Evolutionary conservation across 768 basidiomycete genomes (phyloP), one percentile per base, ranked within the genome.

Genomic region (Lentinula sp.): DNA sequence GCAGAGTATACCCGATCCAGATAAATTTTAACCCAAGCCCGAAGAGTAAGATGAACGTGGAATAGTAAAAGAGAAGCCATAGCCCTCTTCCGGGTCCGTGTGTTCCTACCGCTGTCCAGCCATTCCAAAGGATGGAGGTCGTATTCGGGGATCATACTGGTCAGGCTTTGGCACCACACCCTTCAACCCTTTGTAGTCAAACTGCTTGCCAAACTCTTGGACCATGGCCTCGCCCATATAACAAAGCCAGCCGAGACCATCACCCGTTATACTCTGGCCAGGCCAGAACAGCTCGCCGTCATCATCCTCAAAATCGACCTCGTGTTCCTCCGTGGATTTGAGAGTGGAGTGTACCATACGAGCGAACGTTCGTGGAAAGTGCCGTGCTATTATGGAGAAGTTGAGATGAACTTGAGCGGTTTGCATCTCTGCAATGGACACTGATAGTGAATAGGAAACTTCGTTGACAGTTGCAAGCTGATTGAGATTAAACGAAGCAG

Each of bases 211-310:
- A 66, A 90, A 88, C 68, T 93, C 91, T 66, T 82, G 85, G 68
- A 93, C 84, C 91, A 93, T 93, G 43, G 90, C 86, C 69, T 87
- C 89, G 66, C 90, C 90, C 84, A 93, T 87, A 33, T 88, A 77
- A 71, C 90, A 92, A n/a, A 91, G 85, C 91, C 91, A 93, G 20
- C 87, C 91, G 35, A 93, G 78, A 53, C 91, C 91, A 70, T 90
- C 87, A 46, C 88, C 89, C 35, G 81, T 87, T 61, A 85, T 76
- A 39, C 82, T 78, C 66, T 90, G 86, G 46, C 85, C 85, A 0
- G 90, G 91, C 91, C 90, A 92, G 68, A 85, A 90, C n/a, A 93
- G 76, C 67, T 92, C 91, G 64, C 90, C 88, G 70, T 91, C 90
- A 64, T 91, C 88, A 66, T 93, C 91, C 70, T 92, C 90, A 57